These are phyloP conservation scores for Calonectria leucothoes DNA, from an alignment of 2,329 filamentous ascomycete species.

Conservation along the genomic window DNA sequence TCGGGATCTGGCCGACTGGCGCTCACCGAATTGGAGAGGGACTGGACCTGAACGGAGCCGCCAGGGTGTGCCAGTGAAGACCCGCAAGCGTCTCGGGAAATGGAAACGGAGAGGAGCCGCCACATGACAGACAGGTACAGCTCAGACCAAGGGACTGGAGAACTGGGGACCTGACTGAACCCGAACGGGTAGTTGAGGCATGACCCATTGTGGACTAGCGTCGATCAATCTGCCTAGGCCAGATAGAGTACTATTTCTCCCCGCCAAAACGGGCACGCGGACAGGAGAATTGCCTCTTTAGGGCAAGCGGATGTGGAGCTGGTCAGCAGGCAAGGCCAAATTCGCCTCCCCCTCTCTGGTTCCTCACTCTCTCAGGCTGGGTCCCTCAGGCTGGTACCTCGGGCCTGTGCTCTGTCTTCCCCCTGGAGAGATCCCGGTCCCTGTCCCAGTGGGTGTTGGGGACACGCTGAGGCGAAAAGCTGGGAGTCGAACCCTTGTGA, in stretches of 20 bases:
- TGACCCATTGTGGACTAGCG: conserved; percentile 23
- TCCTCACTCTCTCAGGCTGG: conserved; percentile 2
- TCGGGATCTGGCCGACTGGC: conserved; percentile 33
- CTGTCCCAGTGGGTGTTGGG: conserved; percentile 28
- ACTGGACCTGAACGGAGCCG: conserved; percentile 22
- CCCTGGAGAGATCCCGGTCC: conserved; percentile 40
- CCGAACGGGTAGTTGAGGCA: conserved; percentile 19
- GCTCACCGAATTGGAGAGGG: conserved; percentile 15
- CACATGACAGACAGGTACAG: conserved; percentile 24
- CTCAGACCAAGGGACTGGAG: conserved; percentile 9
- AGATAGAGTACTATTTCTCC: conserved; percentile 17
- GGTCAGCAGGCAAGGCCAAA: conserved; percentile 41
- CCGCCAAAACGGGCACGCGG: conserved; percentile 34
- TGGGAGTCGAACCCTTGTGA: conserved; percentile 30
- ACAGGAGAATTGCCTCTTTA: conserved; percentile 38
- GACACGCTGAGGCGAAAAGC: conserved; percentile 34
- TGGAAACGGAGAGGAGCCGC: conserved; percentile 30
- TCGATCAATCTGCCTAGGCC: neutral
- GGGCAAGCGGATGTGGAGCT: conserved; percentile 36
- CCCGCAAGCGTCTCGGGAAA: conserved; percentile 29
- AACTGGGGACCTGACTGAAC: conserved; percentile 21
- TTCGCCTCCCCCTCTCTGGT: conserved; percentile 43
- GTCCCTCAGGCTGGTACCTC: conserved; percentile 31
- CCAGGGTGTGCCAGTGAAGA: conserved; percentile 10
- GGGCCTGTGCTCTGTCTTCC: conserved; percentile 37